Percentiles rank a stretch among this genome's conserved stretches.
Conservation (phyloP, 495 filamentous ascomycete species). For the Talaromyces liani region DNA sequence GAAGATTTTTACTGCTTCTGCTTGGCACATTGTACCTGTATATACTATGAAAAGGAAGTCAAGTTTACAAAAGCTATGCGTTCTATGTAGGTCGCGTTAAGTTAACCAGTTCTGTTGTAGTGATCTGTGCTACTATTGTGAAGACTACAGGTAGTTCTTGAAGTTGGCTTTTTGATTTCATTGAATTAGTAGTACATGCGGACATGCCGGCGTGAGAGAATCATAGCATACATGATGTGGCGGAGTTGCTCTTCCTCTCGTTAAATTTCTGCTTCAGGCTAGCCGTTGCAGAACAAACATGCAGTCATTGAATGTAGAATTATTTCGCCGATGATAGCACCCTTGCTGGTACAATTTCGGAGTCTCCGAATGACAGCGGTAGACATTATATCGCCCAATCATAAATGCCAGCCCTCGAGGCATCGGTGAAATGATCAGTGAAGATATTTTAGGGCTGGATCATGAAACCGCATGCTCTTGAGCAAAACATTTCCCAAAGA, state of each 20-base stretch:
- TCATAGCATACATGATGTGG: not conserved
- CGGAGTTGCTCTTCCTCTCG: not conserved
- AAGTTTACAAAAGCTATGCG: not conserved
- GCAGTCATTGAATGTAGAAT: not conserved
- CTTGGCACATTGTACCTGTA: constrained; percentile 3
- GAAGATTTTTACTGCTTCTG: not conserved
- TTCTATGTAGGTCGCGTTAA: not conserved
- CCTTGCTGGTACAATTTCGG: too few relatives aligned
- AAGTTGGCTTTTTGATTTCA: not conserved
- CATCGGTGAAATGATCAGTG: not conserved
- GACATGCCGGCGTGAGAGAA: not conserved
- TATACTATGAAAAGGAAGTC: not conserved
- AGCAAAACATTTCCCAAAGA: not conserved
- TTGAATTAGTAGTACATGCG: not conserved
- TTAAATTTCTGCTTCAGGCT: not conserved
- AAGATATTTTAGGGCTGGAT: not conserved
- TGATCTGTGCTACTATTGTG: too few relatives aligned
- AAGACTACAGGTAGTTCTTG: too few relatives aligned
- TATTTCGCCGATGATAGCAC: not conserved
- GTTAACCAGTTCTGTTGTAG: not conserved
- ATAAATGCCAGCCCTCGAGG: too few relatives aligned
- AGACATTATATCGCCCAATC: not conserved
- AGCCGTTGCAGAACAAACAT: not conserved
- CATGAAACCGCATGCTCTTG: not conserved
- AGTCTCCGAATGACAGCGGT: too few relatives aligned